Evolutionary conservation across 2,329 filamentous ascomycete genomes (phyloP).

Genomic region (Hirsutella thompsonii): DNA sequence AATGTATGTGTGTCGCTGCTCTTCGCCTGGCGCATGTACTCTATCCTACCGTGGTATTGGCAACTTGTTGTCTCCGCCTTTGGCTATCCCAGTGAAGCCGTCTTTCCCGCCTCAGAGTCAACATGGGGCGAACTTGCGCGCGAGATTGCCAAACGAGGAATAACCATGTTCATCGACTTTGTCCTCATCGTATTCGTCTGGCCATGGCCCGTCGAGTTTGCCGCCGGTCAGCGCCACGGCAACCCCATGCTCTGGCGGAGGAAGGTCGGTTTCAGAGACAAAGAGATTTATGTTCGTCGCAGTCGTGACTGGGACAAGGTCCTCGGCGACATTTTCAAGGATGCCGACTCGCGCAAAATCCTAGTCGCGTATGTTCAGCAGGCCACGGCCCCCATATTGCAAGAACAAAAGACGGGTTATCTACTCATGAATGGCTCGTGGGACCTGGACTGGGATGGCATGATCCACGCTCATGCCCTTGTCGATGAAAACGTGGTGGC

Average conservation of each 20-base stretch:
- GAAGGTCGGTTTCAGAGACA: constrained; percentile 59
- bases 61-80: constrained; percentile 50
- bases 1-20: constrained; percentile 55
- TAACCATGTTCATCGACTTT: constrained; percentile 64
- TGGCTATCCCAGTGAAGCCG: constrained; percentile 53
- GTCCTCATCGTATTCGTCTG: constrained; percentile 53
- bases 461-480: constrained; percentile 60
- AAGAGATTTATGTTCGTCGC: constrained; percentile 70
- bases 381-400: constrained; percentile 54
- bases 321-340: constrained; percentile 41
- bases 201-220: constrained; percentile 64
- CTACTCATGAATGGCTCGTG: constrained; percentile 74
- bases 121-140: constrained; percentile 42
- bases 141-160: constrained; percentile 45
- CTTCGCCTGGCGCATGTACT: constrained; percentile 55
- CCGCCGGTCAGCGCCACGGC: constrained; percentile 41
- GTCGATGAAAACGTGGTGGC: constrained; percentile 48
- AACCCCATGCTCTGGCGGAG: constrained; percentile 64
- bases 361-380: constrained; percentile 50
- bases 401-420: constrained; percentile 75
- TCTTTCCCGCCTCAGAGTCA: constrained; percentile 44
- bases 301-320: constrained; percentile 59
- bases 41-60: constrained; percentile 62
- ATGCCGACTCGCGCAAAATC: constrained; percentile 37
- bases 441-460: constrained; percentile 75